These are phyloP conservation scores for Blastobotrys aristatus DNA, from an alignment of 1,139 yeast species.

Conservation along the genomic window DNA sequence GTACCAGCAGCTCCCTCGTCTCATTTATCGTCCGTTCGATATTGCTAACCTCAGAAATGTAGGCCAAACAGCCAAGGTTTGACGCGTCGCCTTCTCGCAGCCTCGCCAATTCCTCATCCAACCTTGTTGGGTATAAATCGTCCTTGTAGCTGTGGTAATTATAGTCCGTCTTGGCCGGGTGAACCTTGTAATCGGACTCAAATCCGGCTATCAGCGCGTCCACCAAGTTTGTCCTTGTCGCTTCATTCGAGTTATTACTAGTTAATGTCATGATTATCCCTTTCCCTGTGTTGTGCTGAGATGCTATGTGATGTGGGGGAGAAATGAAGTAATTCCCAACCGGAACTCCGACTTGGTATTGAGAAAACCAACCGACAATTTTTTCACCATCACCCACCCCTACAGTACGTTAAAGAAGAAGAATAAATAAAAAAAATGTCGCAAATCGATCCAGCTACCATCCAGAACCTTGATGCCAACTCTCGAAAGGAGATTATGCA, in stretches of 20 bases:
- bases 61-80: slow-evolving; percentile 16
- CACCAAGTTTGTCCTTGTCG: not conserved
- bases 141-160: slow-evolving; percentile 5
- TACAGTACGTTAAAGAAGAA: not conserved
- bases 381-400: too few species aligned
- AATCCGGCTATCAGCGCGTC: not conserved
- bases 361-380: too few species aligned
- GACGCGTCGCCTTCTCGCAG: not conserved
- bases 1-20: slow-evolving; percentile 12
- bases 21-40: slow-evolving; percentile 16
- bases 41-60: slow-evolving; percentile 15
- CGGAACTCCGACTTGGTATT: too few species aligned
- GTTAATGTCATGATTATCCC: not conserved
- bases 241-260: not conserved
- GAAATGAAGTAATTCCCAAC: too few species aligned
- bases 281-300: not conserved
- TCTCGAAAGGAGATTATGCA: slow-evolving; percentile 70
- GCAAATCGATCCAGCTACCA: slow-evolving; percentile 52
- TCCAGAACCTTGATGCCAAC: slow-evolving; percentile 61
- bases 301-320: too few species aligned
- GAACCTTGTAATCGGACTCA: not conserved
- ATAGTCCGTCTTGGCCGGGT: slow-evolving; percentile 6
- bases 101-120: slow-evolving; percentile 10
- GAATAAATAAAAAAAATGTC: slow-evolving; percentile 47
- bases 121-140: slow-evolving; percentile 1